Evolutionary conservation across 2,329 filamentous ascomycete genomes (phyloP).

Genomic region (Lecanicillium sp.): DNA sequence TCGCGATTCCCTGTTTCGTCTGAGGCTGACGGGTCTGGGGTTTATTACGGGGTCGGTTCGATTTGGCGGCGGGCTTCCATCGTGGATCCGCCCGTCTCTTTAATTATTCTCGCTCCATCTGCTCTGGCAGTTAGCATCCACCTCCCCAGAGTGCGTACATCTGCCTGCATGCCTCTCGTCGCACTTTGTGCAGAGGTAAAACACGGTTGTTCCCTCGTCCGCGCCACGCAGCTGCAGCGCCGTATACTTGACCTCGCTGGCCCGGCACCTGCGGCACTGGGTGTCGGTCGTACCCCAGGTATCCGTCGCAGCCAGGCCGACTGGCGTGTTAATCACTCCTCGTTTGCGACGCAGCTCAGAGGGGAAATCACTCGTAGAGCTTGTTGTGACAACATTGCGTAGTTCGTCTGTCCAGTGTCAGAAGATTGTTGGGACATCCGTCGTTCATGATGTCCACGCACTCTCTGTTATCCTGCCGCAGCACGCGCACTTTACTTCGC

Average conservation of each 20-base stretch:
- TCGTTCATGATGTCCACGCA: too few relatives aligned
- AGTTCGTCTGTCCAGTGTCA: too few relatives aligned
- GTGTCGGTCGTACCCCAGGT: constrained; percentile 12
- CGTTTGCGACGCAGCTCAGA: constrained; percentile 13
- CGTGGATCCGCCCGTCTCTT: too few relatives aligned
- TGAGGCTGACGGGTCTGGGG: too few relatives aligned
- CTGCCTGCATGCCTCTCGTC: constrained; percentile 7
- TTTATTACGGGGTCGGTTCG: too few relatives aligned
- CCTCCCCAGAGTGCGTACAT: not conserved
- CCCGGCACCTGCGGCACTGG: constrained; percentile 14
- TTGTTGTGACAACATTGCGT: too few relatives aligned
- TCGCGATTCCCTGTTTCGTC: too few relatives aligned
- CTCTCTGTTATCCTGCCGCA: too few relatives aligned
- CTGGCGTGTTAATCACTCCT: not conserved
- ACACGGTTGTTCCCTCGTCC: constrained; percentile 17
- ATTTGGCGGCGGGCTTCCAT: too few relatives aligned
- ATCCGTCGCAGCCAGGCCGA: not conserved
- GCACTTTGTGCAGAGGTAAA: constrained; percentile 16
- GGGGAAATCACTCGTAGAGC: constrained; percentile 14
- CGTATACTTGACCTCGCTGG: constrained; percentile 15
- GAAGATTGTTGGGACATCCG: too few relatives aligned
- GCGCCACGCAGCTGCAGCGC: constrained; percentile 16
- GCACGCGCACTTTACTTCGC: too few relatives aligned
- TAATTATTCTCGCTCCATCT: constrained; percentile 16
- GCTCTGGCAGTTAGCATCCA: not conserved